These are phyloP conservation scores for Heimioporus sp. DNA, from an alignment of 768 basidiomycete genomes.

Conservation along the genomic window DNA sequence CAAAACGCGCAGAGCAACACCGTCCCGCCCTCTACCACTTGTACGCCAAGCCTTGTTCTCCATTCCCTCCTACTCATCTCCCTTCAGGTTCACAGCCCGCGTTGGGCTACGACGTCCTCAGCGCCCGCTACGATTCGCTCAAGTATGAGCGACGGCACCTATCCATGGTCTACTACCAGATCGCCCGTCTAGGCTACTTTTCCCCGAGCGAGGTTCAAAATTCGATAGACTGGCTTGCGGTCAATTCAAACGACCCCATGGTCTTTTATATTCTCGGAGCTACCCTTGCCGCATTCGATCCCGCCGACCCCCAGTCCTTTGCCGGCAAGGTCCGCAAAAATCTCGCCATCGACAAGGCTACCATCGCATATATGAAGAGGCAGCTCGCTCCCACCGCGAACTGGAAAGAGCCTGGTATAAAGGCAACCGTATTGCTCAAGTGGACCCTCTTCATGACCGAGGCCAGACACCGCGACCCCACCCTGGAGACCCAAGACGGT, in stretches of 20 bases:
- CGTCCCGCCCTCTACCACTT: slow-evolving; percentile 50
- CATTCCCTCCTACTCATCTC: neutral
- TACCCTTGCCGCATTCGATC: slow-evolving; percentile 64
- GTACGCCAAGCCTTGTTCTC: slow-evolving; percentile 29
- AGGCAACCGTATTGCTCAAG: slow-evolving; percentile 73
- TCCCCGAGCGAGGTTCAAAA: slow-evolving; percentile 57
- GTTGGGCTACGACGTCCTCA: slow-evolving; percentile 66
- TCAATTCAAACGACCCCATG: slow-evolving; percentile 65
- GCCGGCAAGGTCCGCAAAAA: slow-evolving; percentile 45
- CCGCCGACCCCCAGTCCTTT: slow-evolving; percentile 51
- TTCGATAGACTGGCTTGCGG: slow-evolving; percentile 69
- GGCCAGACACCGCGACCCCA: slow-evolving; percentile 63
- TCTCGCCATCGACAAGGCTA: slow-evolving; percentile 44
- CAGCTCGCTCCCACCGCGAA: slow-evolving; percentile 48
- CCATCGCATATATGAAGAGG: slow-evolving; percentile 58
- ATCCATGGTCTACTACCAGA: slow-evolving; percentile 57
- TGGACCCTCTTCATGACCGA: slow-evolving; percentile 88
- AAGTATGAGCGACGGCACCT: slow-evolving; percentile 72
- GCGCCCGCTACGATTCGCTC: slow-evolving; percentile 68
- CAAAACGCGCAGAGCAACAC: slow-evolving; percentile 63
- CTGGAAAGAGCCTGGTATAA: slow-evolving; percentile 73
- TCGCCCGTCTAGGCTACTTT: slow-evolving; percentile 63
- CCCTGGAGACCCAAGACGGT: slow-evolving; percentile 60
- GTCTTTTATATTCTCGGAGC: slow-evolving; percentile 67
- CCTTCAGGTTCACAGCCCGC: slow-evolving; percentile 39